Percentiles rank a stretch among this genome's conserved stretches.
Evolutionary conservation across 1,139 yeast genomes (phyloP).

Genomic region (Candida sojae): DNA sequence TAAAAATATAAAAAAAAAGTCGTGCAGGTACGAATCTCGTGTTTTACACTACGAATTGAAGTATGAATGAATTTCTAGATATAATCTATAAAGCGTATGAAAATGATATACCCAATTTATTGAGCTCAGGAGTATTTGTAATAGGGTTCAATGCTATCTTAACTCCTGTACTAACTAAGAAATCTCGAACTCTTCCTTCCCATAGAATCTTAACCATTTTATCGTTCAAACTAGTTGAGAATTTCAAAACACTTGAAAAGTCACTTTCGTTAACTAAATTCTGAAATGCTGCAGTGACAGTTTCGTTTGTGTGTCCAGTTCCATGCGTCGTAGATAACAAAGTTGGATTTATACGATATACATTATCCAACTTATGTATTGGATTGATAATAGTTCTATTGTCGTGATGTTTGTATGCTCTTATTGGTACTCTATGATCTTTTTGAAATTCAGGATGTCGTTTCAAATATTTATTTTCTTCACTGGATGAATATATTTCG

Average conservation of each 20-base stretch:
- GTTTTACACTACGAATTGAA: neutral
- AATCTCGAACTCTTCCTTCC: conserved; percentile 87
- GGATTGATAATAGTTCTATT: conserved; percentile 19
- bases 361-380: conserved; percentile 27
- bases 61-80: neutral
- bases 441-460: conserved; percentile 7
- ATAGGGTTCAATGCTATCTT: conserved; percentile 38
- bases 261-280: conserved; percentile 52
- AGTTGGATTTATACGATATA: conserved; percentile 27
- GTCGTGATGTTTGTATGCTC: conserved; percentile 8
- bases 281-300: conserved; percentile 56
- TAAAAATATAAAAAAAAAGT: neutral
- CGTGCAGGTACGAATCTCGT: neutral
- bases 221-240: conserved; percentile 70
- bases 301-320: conserved; percentile 19
- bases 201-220: conserved; percentile 66
- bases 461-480: conserved; percentile 9
- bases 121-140: conserved; percentile 37
- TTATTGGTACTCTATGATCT: conserved; percentile 3
- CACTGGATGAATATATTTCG: conserved; percentile 11
- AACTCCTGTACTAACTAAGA: conserved; percentile 77
- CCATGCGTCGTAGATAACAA: conserved; percentile 18
- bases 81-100: conserved; percentile 31
- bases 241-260: conserved; percentile 72
- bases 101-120: conserved; percentile 40